Conservation (phyloP, 257 asterid species). For the Vinca minor region DNA sequence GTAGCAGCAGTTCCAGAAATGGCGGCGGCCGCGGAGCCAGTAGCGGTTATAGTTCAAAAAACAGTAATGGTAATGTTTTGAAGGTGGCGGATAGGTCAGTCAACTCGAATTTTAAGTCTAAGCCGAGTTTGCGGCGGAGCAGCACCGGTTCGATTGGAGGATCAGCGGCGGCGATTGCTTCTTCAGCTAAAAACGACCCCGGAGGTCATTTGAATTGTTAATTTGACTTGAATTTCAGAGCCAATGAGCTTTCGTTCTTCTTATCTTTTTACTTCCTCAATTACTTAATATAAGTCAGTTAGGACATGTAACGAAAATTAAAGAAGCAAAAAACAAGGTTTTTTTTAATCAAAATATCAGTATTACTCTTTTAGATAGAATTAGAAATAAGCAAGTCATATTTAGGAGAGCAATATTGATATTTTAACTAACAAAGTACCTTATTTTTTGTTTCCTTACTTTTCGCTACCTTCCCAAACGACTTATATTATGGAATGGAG, state of each 20-base stretch:
- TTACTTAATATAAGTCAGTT: too few species aligned
- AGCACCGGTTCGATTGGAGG: slow-evolving; percentile 29
- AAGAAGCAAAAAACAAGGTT: too few species aligned
- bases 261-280: background rate
- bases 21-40: slow-evolving; percentile 30
- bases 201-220: slow-evolving; percentile 19
- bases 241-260: background rate
- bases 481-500: too few species aligned
- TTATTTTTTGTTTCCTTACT: too few species aligned
- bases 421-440: too few species aligned
- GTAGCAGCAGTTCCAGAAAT: slow-evolving; percentile 33
- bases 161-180: slow-evolving; percentile 14
- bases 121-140: slow-evolving; percentile 42
- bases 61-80: slow-evolving; percentile 19
- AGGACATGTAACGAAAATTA: too few species aligned
- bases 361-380: too few species aligned
- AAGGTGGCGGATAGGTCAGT: slow-evolving; percentile 35
- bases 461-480: too few species aligned
- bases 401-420: too few species aligned
- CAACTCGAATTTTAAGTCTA: slow-evolving; percentile 37
- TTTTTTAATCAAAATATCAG: too few species aligned
- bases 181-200: slow-evolving; percentile 28
- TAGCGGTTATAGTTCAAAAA: background rate
- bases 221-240: background rate
- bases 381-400: too few species aligned